Conservation (phyloP, 495 filamentous ascomycete genomes). For the Hypoxylon perforatum region DNA sequence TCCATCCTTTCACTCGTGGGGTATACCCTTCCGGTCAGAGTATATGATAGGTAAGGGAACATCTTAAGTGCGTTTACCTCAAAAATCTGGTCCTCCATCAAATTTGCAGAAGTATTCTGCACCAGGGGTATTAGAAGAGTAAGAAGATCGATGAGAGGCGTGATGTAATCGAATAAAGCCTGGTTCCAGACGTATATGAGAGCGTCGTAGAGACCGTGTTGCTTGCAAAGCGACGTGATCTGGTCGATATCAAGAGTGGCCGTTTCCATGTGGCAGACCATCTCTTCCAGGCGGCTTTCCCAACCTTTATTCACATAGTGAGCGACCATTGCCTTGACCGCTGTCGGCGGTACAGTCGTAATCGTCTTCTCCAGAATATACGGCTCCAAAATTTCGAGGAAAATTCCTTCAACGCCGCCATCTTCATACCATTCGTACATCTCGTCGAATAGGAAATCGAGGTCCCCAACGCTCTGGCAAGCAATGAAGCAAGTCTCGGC, state of each 20-base stretch:
- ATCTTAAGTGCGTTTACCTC: slow-evolving; percentile 84
- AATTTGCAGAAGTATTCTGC: slow-evolving; percentile 58
- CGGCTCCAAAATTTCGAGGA: slow-evolving; percentile 86
- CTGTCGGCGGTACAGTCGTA: slow-evolving; percentile 78
- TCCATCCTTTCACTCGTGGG: slow-evolving; percentile 81
- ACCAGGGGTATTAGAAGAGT: slow-evolving; percentile 71
- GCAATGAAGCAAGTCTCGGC: slow-evolving; percentile 84
- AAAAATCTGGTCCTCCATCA: slow-evolving; percentile 61
- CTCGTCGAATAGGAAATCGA: slow-evolving; percentile 89
- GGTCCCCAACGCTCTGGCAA: slow-evolving; percentile 77
- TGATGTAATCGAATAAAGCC: slow-evolving; percentile 87
- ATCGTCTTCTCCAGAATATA: slow-evolving; percentile 84
- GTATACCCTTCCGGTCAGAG: slow-evolving; percentile 90
- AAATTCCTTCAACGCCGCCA: slow-evolving; percentile 74
- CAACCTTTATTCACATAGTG: slow-evolving; percentile 79
- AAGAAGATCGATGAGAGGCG: slow-evolving; percentile 86
- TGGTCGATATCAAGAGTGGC: slow-evolving; percentile 94
- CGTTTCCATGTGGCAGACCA: slow-evolving; percentile 93
- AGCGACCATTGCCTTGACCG: slow-evolving; percentile 85
- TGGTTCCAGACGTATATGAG: slow-evolving; percentile 98
- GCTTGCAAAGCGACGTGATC: slow-evolving; percentile 87
- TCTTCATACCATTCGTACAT: slow-evolving; percentile 92
- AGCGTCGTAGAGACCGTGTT: slow-evolving; percentile 91
- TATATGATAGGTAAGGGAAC: slow-evolving; percentile 93
- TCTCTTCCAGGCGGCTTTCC: slow-evolving; percentile 85